These are phyloP conservation scores for Phytomonas sp. DNA, from an alignment of 208 protist species.

Conservation along the genomic window DNA sequence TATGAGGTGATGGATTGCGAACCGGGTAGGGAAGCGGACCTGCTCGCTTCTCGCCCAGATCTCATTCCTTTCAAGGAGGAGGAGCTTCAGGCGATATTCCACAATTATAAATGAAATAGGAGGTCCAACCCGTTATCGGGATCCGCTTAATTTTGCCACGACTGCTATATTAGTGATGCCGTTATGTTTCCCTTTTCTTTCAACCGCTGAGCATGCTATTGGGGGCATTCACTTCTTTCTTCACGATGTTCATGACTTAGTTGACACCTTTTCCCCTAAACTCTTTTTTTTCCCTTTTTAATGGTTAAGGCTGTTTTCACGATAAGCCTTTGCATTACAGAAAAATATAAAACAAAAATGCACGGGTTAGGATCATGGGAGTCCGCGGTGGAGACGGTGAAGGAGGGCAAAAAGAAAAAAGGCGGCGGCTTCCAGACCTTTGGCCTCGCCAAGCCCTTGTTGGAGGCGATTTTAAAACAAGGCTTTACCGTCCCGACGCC, in stretches of 20 bases:
- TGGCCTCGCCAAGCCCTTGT: conserved; percentile 86
- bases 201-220: no score
- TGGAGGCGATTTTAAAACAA: conserved; percentile 91
- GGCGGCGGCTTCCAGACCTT: conserved; percentile 84
- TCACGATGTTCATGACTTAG: no score
- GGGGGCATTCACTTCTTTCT: no score
- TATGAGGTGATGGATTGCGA: conserved; percentile 20
- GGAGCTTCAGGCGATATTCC: no score
- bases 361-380: conserved; percentile 66
- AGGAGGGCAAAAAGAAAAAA: conserved; percentile 49
- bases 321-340: conserved; percentile 5
- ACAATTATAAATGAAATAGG: no score
- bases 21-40: neutral
- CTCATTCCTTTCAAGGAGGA: no score
- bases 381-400: conserved; percentile 44
- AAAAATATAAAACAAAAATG: neutral
- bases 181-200: no score
- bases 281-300: conserved; percentile 16
- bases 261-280: no score
- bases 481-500: conserved; percentile 98
- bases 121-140: no score
- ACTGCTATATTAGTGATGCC: no score
- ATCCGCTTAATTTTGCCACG: no score
- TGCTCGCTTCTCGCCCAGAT: no score
- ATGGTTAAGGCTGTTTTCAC: neutral